Evolutionary conservation across 2,329 filamentous ascomycete species (phyloP), one percentile per base, ranked within the genome.

Genomic region (Botrytis byssoidea): DNA sequence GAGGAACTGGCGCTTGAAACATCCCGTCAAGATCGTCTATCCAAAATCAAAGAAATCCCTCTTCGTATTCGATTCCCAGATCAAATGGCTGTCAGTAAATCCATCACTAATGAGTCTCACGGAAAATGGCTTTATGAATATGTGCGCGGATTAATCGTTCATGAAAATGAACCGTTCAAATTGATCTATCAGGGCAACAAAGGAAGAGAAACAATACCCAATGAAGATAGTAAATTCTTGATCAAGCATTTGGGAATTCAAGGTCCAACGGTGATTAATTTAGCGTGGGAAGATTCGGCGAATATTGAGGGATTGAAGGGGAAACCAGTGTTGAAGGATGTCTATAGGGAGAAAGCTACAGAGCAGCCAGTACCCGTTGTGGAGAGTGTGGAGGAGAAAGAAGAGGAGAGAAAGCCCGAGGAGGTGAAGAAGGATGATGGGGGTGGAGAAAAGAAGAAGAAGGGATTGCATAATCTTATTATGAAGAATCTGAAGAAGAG

Each of bases 1-100:
- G 95, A 98, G 81, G 85, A 97, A 18, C 91, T 90, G 51, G 90
- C 91, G 37, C 89, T 90, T 76, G 90, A 90, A 48, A 85, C 88
- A 8, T 90, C 88, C 35, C 89, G 91, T 70, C 88, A 88, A 65
- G 89, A 90, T 44, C 91, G 86, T 76, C 84, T 94, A 1, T 87
- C 90, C 8, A 86, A 88, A 8, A 86, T 95, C 74, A 89, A 88
- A 69, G 88, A 89, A 46, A 88, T 97, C 46, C 87, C 89, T 42
- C 86, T 98, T 76, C 94, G 93, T 76, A 88, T 98, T 67, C 92
- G 95, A 40, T 95, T 98, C 78, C 95, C 95, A 0, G 95, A 98
- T 81, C 93, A 72, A 68, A 95, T 78, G 92, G 90, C 73, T 90
- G 91, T 71, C 89, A 94, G 46, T 89, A 94, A 70, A 91, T 91